Percentiles rank a stretch among this genome's conserved stretches.
phyloP scores from a whole-genome alignment of 768 basidiomycete species.

The Agaricus blazei region DNA sequence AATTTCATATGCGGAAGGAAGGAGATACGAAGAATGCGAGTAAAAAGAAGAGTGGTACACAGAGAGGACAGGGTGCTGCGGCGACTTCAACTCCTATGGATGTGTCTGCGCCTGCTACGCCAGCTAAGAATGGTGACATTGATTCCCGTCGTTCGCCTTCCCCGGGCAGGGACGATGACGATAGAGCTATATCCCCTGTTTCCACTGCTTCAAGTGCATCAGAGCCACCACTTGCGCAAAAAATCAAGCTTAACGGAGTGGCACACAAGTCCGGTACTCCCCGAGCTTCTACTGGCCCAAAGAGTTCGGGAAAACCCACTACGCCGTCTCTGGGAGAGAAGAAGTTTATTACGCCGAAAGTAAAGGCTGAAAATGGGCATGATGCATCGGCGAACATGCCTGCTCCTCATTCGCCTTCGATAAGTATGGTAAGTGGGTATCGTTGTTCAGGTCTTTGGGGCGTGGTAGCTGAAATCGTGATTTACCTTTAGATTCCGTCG shows the following conservation, averaged over 20 bases:
- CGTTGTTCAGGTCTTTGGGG: background rate
- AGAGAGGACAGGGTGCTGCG: conserved; percentile 45
- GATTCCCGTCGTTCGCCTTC: conserved; percentile 27
- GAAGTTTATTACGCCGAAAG: conserved; percentile 12
- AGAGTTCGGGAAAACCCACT: conserved; percentile 9
- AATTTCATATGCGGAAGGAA: conserved; percentile 61
- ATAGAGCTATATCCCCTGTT: conserved; percentile 64
- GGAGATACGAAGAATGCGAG: conserved; percentile 43
- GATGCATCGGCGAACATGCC: conserved; percentile 4
- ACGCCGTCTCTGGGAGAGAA: conserved; percentile 6
- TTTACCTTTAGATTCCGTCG: conserved; percentile 1
- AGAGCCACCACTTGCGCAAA: conserved; percentile 69
- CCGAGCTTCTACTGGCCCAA: conserved; percentile 1
- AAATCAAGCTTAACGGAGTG: conserved; percentile 55
- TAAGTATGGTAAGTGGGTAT: conserved; percentile 6
- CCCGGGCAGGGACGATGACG: conserved; percentile 34
- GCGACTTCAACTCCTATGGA: conserved; percentile 32
- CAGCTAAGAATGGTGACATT: conserved; percentile 37
- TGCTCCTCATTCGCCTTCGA: conserved; percentile 12
- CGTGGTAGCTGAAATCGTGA: background rate
- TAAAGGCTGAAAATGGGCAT: conserved; percentile 7
- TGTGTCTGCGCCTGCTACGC: conserved; percentile 33
- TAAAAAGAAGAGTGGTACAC: conserved; percentile 54
- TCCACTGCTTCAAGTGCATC: conserved; percentile 71
- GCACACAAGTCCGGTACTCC: conserved; percentile 21